These are phyloP conservation scores for Candolleomyces aberdarensis DNA, from an alignment of 768 basidiomycete genomes.

Conservation along the genomic window DNA sequence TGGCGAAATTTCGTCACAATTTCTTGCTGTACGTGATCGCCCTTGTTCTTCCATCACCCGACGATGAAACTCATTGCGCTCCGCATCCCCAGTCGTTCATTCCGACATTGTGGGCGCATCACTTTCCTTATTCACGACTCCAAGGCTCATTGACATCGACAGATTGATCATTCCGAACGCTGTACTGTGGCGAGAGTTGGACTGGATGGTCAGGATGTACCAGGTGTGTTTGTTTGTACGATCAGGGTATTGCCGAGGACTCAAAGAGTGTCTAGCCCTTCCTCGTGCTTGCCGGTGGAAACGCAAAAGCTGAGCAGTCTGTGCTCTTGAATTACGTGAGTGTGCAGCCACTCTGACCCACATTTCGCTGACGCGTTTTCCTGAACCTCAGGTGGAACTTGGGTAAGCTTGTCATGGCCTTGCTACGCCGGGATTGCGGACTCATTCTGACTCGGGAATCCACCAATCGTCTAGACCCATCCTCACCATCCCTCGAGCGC, in stretches of 20 bases:
- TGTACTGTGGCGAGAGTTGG: slow-evolving; percentile 46
- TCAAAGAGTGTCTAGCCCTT: slow-evolving; percentile 48
- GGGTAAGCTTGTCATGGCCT: slow-evolving; percentile 28
- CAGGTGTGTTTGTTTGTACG: slow-evolving; percentile 40
- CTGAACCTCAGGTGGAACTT: slow-evolving; percentile 33
- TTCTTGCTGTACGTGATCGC: slow-evolving; percentile 33
- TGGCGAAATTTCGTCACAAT: slow-evolving; percentile 44
- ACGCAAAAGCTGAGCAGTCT: slow-evolving; percentile 52
- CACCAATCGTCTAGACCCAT: slow-evolving; percentile 33
- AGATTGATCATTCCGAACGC: slow-evolving; percentile 50
- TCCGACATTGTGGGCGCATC: slow-evolving; percentile 41
- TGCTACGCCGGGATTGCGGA: no score
- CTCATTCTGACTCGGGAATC: no score
- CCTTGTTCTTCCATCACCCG: not conserved
- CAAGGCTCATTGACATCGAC: not conserved
- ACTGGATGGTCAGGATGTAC: slow-evolving; percentile 54
- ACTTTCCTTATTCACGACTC: not conserved
- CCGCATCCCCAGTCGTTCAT: slow-evolving; percentile 49
- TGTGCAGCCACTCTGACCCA: not conserved
- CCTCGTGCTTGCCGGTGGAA: slow-evolving; percentile 50
- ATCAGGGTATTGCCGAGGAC: slow-evolving; percentile 1
- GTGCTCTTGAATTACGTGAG: slow-evolving; percentile 67
- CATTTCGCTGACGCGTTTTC: not conserved
- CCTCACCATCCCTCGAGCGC: slow-evolving; percentile 39
- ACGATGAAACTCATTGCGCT: not conserved